phyloP scores from a whole-genome alignment of 257 asterid genomes.

The Fraxinus quadrangulata region DNA sequence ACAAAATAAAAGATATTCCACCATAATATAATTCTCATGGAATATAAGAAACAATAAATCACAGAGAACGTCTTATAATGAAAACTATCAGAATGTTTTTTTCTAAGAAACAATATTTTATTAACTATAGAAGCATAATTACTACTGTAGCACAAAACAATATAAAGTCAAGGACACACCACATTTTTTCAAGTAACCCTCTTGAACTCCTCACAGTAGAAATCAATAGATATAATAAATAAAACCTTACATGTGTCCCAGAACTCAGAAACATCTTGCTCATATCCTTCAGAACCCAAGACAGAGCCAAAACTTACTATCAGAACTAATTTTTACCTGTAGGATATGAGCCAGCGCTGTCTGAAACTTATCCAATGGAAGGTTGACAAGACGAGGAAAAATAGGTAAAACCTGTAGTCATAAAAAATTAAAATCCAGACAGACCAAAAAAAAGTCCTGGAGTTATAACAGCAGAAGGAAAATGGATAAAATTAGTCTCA shows the following conservation, averaged over 20 bases:
- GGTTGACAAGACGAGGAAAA: constrained; percentile 88
- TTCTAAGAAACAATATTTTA: background rate
- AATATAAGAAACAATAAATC: background rate
- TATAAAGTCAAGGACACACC: background rate
- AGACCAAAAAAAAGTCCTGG: too few relatives aligned
- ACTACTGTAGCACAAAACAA: background rate
- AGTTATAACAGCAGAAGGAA: constrained; percentile 21
- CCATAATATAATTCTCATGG: background rate
- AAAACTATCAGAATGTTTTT: background rate
- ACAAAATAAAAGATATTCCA: background rate
- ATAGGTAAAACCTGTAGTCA: constrained; percentile 75
- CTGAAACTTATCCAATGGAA: constrained; percentile 90
- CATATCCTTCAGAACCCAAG: background rate
- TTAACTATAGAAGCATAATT: background rate
- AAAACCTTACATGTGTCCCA: background rate
- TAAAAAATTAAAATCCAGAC: background rate
- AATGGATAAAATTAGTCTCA: constrained; percentile 9
- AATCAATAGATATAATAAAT: background rate
- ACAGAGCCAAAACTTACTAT: constrained; percentile 2
- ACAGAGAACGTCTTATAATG: background rate
- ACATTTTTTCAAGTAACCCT: background rate
- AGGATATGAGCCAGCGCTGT: constrained; percentile 92
- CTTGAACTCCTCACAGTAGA: background rate
- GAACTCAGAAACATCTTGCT: background rate
- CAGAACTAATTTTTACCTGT: constrained; percentile 53